Base-by-base conservation (phyloP, 306 rosid genomes). In the Pyrus bretschneideri region DNA sequence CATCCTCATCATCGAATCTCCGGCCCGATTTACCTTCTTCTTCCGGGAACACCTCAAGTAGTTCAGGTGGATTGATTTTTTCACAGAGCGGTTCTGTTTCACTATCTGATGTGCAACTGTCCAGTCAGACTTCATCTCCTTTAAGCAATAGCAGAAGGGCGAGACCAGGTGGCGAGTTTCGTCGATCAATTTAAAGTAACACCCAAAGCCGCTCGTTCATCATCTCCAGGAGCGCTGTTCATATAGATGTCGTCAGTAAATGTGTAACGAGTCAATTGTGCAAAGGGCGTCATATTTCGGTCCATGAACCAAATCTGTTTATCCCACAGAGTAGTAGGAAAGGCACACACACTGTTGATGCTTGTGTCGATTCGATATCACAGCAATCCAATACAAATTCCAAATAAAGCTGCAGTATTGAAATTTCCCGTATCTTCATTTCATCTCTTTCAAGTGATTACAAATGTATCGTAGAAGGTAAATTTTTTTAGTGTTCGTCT, bases 71-170 rank as follows among this genome's bases (percentile, higher is more conserved):
- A 78, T 74, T 90, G 80, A 89, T 87, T 69, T 87, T 87, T 78
- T 84, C 96, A 31, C 94, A 87, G 77, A 85, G 88, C 22, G 93
- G 88, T 44, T 67, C 91, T 31, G 86, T 78, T 80, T 82, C 89
- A 17, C 88, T 80, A 11, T 80, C 92, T 74, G 93, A 89, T 75
- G 91, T 80, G 78, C 92, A 87, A 86, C 88, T 84, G 64, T 79
- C 92, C 23, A 82, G 83, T 64, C 91, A 87, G 76, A 87, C 78
- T 85, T 77, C 92, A 76, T 79, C 83, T 78, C 79, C 93, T 74
- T 72, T 78, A 61, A 89, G 76, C 76, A 69, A 81, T 81, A 81
- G 84, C 85, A 77, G 91, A 85, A 89, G 86, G 86, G 76, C 87
- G 42, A 78, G 96, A 80, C 89, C 89, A 73, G 83, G 88, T 19